Evolutionary conservation across 1,284 basidiomycete genomes (phyloP).

Genomic region (Heterobasidion occidentale): DNA sequence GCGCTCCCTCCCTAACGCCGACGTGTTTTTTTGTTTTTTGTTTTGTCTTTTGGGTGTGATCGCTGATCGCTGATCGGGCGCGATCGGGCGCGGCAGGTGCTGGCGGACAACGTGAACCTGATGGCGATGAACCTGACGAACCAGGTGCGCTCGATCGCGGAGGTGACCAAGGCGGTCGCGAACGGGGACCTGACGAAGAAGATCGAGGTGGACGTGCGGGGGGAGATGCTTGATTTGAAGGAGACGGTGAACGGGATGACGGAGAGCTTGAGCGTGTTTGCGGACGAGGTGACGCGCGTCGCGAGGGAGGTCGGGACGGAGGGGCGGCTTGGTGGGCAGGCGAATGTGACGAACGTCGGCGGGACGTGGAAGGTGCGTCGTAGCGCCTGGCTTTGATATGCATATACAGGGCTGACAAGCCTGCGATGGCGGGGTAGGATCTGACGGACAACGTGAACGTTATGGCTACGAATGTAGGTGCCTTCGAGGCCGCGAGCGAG

Average conservation of each 20-base stretch:
- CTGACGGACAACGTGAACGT: conserved; percentile 93
- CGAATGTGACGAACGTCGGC: conserved; percentile 84
- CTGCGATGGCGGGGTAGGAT: conserved; percentile 34
- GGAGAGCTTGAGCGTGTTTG: conserved; percentile 79
- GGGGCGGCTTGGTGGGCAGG: conserved; percentile 82
- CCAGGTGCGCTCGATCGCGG: conserved; percentile 84
- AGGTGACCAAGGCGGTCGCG: conserved; percentile 86
- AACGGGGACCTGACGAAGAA: conserved; percentile 86
- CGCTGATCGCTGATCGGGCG: too few relatives aligned
- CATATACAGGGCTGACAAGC: neutral
- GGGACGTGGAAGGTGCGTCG: conserved; percentile 86
- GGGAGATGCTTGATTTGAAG: conserved; percentile 85
- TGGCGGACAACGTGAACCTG: conserved; percentile 77
- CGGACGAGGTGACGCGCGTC: conserved; percentile 82
- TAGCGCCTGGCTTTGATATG: conserved; percentile 15
- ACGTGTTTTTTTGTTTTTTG: neutral
- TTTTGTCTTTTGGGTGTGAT: neutral
- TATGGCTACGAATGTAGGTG: conserved; percentile 72
- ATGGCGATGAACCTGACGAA: conserved; percentile 93
- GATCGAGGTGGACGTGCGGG: conserved; percentile 83
- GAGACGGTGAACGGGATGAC: conserved; percentile 92
- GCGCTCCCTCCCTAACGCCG: neutral
- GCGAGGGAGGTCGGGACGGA: conserved; percentile 91
- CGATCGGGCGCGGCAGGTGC: conserved; percentile 31
- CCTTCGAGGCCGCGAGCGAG: neutral